Base-by-base conservation (phyloP, 768 basidiomycete genomes). In the Cystofilobasidium ferigula region DNA sequence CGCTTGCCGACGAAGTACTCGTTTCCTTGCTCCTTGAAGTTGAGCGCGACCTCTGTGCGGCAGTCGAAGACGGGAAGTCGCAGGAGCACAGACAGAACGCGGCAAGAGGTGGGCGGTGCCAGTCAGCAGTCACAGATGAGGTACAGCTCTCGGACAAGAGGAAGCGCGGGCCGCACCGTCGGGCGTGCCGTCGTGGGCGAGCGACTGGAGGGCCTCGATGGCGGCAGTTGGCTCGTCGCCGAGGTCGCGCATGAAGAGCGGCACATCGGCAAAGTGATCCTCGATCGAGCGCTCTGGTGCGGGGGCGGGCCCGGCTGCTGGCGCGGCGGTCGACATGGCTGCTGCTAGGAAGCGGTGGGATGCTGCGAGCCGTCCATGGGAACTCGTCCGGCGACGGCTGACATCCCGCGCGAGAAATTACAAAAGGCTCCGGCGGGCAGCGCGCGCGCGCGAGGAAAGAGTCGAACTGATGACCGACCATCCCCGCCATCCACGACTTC, bases 1-100 rank as follows among this genome's bases (percentile, higher is more conserved):
- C 88, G 83, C 73, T 88, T 89, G 34, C 86, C 86, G 70, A 84
- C 86, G 78, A 88, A 94, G 72, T 94, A 89, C 63, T 93, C 91
- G 73, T 97, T 98, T 6, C 92, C 95, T 74, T 94, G 89, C 61
- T 89, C 85, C 75, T 95, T 97, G 77, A 97, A 95, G 73, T 88
- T 92, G 68, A 83, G 81, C 1, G 94, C 90, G 69, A 90, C 80
- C 75, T 98, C 95, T 94, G 69, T 32, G 4, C 18, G 9, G n/a
- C 35, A 43, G 34, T 28, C 22, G 28, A 48, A 12, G 43, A 30
- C 20, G 28, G 20, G 30, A 35, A 51, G 34, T 4, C 13, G 28
- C 22, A 45, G 18, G 32, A 14, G 38, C 28, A 62, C 8, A 9
- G 60, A 48, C 45, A 62, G 51, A 48, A 28, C 35, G 35, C 8